Evolutionary conservation across 2,329 filamentous ascomycete species (phyloP), one percentile per base, ranked within the genome.

Genomic region (Penicillium sclerotiorum): DNA sequence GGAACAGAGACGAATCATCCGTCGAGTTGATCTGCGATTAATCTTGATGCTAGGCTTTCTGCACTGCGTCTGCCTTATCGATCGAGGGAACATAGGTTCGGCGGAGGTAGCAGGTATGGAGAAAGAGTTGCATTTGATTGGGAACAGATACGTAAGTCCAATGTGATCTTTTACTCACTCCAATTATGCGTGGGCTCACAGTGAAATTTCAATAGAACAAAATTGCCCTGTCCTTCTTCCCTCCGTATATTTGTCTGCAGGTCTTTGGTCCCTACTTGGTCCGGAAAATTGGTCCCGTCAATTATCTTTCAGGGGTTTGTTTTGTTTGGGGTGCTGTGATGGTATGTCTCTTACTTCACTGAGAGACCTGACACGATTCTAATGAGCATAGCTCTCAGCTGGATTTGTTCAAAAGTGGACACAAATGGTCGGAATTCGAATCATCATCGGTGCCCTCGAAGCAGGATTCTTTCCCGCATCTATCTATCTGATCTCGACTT

Each of bases 401-500:
- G 57, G 57, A 9, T 60, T 61, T 18, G 50, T 60, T 7, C 52
- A 55, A 12, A 73, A 68, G 41, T 75, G 69, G 52, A 62, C 65
- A 2, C 59, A 61, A 4, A 61, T 78, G 5, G 64, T 72, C 4
- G 73, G 65, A 2, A 66, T 73, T 2, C 68, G 75, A 2, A 72
- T 75, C 20, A 53, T 77, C 5, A 62, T 78, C 7, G 76, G 75
- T 0, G 63, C 73, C 8, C 72, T 76, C 25, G 76, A 78, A 56
- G 72, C 74, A 1, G 68, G 71, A 1, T 75, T 77, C 45, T 73
- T 73, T 45, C 68, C 72, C 0, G 73, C 72, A 22, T 76, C 75
- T 36, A 71, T 78, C 17, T 88, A 88, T 59, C 71, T 88, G 4
- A 77, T 88, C 21, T 84, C 80, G 57, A 87, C 84, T 8, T 88